These are phyloP conservation scores for Cladosporium austrohemisphaericum DNA, from an alignment of 2,329 filamentous ascomycete genomes.

Conservation along the genomic window DNA sequence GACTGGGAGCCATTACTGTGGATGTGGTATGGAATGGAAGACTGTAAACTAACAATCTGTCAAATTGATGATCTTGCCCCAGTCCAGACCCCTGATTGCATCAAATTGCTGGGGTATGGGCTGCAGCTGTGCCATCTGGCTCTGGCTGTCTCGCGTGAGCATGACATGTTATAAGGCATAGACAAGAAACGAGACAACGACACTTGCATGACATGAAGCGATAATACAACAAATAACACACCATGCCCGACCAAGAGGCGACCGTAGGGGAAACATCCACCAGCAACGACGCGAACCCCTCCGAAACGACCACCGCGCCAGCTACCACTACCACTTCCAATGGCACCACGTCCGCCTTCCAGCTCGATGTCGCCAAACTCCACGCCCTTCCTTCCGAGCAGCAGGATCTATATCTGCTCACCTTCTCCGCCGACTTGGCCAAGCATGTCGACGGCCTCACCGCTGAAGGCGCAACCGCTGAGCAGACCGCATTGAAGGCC, in stretches of 20 bases:
- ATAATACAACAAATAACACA: slow-evolving; percentile 1
- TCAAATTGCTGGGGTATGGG: slow-evolving; percentile 4
- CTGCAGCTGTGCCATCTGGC: too few species aligned
- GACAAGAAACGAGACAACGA: too few species aligned
- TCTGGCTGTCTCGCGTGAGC: slow-evolving; percentile 7
- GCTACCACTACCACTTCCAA: background rate
- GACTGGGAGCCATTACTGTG: slow-evolving; percentile 30
- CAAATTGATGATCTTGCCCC: background rate
- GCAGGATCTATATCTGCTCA: slow-evolving; percentile 90
- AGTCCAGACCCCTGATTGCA: slow-evolving; percentile 9
- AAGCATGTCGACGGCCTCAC: slow-evolving; percentile 73
- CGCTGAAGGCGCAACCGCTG: slow-evolving; percentile 75
- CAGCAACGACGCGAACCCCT: background rate
- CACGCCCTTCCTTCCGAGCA: slow-evolving; percentile 87
- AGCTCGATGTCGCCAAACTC: slow-evolving; percentile 87
- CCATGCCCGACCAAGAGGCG: slow-evolving; percentile 10
- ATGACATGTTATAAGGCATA: background rate
- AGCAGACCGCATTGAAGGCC: slow-evolving; percentile 89
- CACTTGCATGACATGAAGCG: slow-evolving; percentile 7
- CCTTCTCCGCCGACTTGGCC: slow-evolving; percentile 76
- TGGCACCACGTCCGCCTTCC: slow-evolving; percentile 7
- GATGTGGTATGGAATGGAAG: background rate
- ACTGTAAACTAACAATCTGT: background rate
- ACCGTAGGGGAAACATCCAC: background rate
- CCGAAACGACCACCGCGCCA: background rate